Evolutionary conservation across 108 stramenopile genomes (phyloP), one percentile per base, ranked within the genome.

Genomic region (Fistulifera solaris): DNA sequence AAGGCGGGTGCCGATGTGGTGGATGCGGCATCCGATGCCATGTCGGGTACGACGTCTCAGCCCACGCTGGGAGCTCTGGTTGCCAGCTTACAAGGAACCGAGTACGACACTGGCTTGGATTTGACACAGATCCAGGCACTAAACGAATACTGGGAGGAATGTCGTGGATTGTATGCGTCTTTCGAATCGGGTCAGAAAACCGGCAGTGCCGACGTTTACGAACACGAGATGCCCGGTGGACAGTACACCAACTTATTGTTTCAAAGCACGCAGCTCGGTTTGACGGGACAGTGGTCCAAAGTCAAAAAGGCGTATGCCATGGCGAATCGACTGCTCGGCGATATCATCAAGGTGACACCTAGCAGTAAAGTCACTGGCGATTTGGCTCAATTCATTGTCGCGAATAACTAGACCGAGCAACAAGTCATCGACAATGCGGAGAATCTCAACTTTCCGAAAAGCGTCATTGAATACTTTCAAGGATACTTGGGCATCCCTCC

Each of bases 341-440:
- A 97, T 67, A 96, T 99, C 46, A 80, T 94, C 66, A 99, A 99
- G 78, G 97, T 97, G 16, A 98, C 97, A 12, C 96, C 97, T 2
- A 40, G 40, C 40, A 40, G 40, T 14, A 40, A 40, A 14, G 40
- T 95, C 7, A 86, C 87, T 11, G 98, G 98, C 31, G 98, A 99
- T 71, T 66, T 99, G 35, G 98, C 98, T 2, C 92, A 96, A 66
- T 97, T 96, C 72, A 77, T 98, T 64, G 96, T 97, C 15, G 81
- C 91, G 19, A 92, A 98, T 60, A 68, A 93, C 25, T 70, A 96
- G 16, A 83, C 86, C 10, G 94, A 94, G 52, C 70, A 87, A 56
- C 92, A 94, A 24, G 88, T 96, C 6, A 61, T 88, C 27, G 80
- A 93, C 21, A 73, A 78, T 59, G 97, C 95, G 3, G 88, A 94